A percentile compares a stretch with the other conserved stretches of the same genome.
Conservation (phyloP, 2,329 filamentous ascomycete species). For the Xylariaceae sp. region DNA sequence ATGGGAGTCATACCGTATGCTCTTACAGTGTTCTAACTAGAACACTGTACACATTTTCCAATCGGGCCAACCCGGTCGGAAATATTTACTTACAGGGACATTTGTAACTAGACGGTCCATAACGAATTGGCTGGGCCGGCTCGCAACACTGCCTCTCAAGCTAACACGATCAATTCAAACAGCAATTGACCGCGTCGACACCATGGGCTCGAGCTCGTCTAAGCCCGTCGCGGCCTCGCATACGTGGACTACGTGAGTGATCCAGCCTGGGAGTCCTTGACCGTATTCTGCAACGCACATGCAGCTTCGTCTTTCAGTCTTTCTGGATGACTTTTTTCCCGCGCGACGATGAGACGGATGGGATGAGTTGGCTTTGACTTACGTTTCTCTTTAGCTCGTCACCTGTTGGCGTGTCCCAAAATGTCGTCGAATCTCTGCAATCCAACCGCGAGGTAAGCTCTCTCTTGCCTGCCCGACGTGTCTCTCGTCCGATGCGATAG, state of each 20-base stretch:
- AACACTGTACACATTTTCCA: constrained; percentile 18
- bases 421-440: constrained; percentile 77
- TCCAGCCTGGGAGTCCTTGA: not conserved
- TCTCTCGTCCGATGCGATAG: not conserved
- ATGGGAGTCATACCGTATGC: not conserved
- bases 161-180: constrained; percentile 18
- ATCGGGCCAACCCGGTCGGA: constrained; percentile 19
- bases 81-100: constrained; percentile 22
- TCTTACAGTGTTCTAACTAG: not conserved
- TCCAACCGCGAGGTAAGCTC: constrained; percentile 72
- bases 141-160: constrained; percentile 11
- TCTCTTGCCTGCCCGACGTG: not conserved
- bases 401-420: constrained; percentile 63
- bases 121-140: constrained; percentile 17
- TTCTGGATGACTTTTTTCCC: not conserved
- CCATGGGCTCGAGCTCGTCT: constrained; percentile 54
- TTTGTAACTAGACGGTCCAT: not conserved
- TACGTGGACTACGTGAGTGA: constrained; percentile 53
- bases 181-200: constrained; percentile 34
- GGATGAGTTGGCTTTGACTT: not conserved
- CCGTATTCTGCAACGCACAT: not conserved
- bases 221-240: constrained; percentile 45
- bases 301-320: not conserved
- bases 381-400: constrained; percentile 31
- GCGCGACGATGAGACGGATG: not conserved